Conservation (phyloP, 2,329 filamentous ascomycete genomes). For the Chaetomiaceae sp. region DNA sequence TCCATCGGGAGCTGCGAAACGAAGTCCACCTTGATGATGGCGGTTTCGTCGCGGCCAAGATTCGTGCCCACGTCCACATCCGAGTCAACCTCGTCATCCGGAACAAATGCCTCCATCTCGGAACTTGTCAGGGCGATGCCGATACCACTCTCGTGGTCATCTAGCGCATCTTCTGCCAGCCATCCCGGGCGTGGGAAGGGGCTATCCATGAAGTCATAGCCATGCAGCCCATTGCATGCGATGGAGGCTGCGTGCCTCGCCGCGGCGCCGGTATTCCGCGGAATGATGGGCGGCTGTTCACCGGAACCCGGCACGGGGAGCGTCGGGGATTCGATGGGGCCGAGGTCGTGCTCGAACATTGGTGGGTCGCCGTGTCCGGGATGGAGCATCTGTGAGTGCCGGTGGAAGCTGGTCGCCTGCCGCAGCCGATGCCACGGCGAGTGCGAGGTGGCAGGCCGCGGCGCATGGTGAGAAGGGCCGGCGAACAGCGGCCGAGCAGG, state of each 20-base stretch:
- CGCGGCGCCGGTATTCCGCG: slow-evolving; percentile 55
- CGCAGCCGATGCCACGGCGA: slow-evolving; percentile 49
- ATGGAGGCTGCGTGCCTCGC: slow-evolving; percentile 57
- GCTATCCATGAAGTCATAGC: slow-evolving; percentile 24
- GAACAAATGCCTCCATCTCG: slow-evolving; percentile 32
- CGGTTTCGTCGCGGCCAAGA: slow-evolving; percentile 29
- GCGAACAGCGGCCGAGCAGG: slow-evolving; percentile 27
- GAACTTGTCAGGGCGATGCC: slow-evolving; percentile 52
- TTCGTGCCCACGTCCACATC: slow-evolving; percentile 35
- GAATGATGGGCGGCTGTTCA: slow-evolving; percentile 56
- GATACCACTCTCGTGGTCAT: slow-evolving; percentile 61
- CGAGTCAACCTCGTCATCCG: slow-evolving; percentile 34
- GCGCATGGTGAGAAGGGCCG: slow-evolving; percentile 19
- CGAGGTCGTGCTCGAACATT: slow-evolving; percentile 25
- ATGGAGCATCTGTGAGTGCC: slow-evolving; percentile 44
- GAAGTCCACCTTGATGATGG: slow-evolving; percentile 56
- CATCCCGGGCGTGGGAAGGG: slow-evolving; percentile 40
- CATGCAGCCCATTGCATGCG: slow-evolving; percentile 49
- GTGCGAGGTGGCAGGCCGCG: slow-evolving; percentile 45
- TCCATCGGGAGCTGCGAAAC: slow-evolving; percentile 52
- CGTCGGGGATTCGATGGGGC: slow-evolving; percentile 37
- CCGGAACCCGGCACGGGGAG: slow-evolving; percentile 47
- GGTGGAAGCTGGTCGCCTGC: slow-evolving; percentile 47
- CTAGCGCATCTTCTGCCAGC: slow-evolving; percentile 46
- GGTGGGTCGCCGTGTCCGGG: slow-evolving; percentile 36